phyloP scores from a whole-genome alignment of 768 basidiomycete genomes.

The Hypholoma sublateritium region DNA sequence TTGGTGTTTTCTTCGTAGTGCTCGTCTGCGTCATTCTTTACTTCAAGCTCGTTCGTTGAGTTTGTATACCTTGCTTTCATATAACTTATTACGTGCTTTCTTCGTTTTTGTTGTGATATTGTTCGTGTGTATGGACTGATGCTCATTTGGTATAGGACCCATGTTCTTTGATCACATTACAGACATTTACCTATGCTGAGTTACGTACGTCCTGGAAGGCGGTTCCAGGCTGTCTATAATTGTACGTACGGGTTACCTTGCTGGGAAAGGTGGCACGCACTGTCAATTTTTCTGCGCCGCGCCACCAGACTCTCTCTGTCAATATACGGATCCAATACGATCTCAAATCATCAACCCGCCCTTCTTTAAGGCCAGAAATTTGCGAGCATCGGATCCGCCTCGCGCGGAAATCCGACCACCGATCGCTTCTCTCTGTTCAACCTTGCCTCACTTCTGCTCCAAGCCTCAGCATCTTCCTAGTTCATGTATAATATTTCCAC shows the following conservation, averaged over 20 bases:
- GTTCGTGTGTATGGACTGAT: neutral
- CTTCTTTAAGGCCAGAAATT: too few relatives aligned
- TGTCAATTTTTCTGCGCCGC: too few relatives aligned
- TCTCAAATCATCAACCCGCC: neutral
- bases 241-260: too few relatives aligned
- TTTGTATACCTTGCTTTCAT: neutral
- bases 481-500: too few relatives aligned
- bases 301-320: too few relatives aligned
- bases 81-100: constrained; percentile 1
- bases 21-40: constrained; percentile 76
- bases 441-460: too few relatives aligned
- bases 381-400: too few relatives aligned
- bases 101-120: neutral
- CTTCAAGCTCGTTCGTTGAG: constrained; percentile 39
- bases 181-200: neutral
- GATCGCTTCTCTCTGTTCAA: too few relatives aligned
- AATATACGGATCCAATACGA: neutral
- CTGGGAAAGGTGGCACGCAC: too few relatives aligned
- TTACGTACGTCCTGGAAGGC: neutral
- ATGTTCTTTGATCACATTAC: neutral
- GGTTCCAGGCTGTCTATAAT: too few relatives aligned
- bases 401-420: too few relatives aligned
- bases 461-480: too few relatives aligned
- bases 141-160: neutral
- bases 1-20: constrained; percentile 75